Percentiles rank a stretch among this genome's conserved stretches.
Conservation (phyloP, 768 basidiomycete species). For the Russula earlei region DNA sequence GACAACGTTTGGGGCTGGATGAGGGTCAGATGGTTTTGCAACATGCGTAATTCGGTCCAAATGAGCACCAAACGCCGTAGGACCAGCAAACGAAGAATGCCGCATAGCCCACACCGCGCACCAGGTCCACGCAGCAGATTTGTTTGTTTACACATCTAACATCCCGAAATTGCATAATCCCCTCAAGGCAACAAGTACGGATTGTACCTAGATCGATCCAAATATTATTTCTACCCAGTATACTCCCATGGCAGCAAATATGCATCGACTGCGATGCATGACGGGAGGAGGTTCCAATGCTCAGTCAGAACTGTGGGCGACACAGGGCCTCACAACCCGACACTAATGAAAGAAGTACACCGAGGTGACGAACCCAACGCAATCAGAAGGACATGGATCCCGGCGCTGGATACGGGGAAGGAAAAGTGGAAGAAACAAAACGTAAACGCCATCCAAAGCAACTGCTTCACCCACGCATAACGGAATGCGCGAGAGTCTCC, state of each 20-base stretch:
- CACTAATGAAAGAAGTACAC: slow-evolving; percentile 4
- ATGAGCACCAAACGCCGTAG: too few species aligned
- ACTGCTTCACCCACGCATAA: slow-evolving; percentile 9
- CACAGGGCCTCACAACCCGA: background rate
- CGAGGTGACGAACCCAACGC: background rate
- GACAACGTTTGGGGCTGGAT: background rate
- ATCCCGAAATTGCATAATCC: background rate
- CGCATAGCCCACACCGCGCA: too few species aligned
- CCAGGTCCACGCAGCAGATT: background rate
- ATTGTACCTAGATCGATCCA: background rate
- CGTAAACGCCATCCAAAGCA: background rate
- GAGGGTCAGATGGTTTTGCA: background rate
- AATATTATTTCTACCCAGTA: background rate
- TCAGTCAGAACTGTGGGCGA: background rate
- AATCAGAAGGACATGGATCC: background rate
- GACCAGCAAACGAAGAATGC: background rate
- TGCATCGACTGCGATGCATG: background rate
- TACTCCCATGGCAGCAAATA: background rate
- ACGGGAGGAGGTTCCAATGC: background rate
- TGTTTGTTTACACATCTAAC: background rate
- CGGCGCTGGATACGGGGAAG: background rate
- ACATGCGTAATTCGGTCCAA: background rate
- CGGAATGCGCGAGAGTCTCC: slow-evolving; percentile 7
- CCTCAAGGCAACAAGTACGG: background rate
- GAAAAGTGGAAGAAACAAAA: background rate